Percentiles rank a stretch among this genome's conserved stretches.
Evolutionary conservation across 2,329 filamentous ascomycete species (phyloP).

Genomic region (Keithomyces neogunnii): DNA sequence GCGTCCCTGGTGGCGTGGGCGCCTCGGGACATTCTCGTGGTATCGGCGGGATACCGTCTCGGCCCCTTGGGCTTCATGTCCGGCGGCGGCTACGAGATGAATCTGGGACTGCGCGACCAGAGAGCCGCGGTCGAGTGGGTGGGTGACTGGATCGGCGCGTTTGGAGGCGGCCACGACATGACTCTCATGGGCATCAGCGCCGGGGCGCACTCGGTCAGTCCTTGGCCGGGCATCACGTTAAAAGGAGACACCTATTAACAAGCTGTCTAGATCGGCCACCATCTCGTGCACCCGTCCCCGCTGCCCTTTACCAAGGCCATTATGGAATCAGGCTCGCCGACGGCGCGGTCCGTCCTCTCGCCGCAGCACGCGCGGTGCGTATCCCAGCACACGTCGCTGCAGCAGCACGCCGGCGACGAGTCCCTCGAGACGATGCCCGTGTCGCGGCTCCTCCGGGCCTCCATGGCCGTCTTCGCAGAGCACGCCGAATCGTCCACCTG

Average conservation of each 20-base stretch:
- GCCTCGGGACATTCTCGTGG: conserved; percentile 41
- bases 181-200: conserved; percentile 55
- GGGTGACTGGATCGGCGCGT: conserved; percentile 45
- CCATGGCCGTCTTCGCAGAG: conserved; percentile 32
- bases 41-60: conserved; percentile 56
- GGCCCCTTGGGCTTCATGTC: conserved; percentile 60
- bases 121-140: conserved; percentile 52
- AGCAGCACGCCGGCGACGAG: neutral
- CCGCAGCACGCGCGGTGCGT: conserved; percentile 49
- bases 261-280: conserved; percentile 52
- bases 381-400: conserved; percentile 35
- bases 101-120: conserved; percentile 58
- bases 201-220: conserved; percentile 50
- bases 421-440: conserved; percentile 39
- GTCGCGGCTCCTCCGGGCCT: conserved; percentile 38
- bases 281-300: conserved; percentile 43
- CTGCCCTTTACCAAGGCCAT: conserved; percentile 45
- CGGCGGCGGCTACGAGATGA: conserved; percentile 41
- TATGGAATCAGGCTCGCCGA: conserved; percentile 48
- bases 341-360: conserved; percentile 43
- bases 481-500: conserved; percentile 39
- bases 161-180: conserved; percentile 49
- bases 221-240: no score
- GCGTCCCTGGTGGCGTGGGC: conserved; percentile 52
- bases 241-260: neutral